These are phyloP conservation scores for Spizellomyces punctatus DNA, from an alignment of 192 early-diverging fungal species.

Conservation along the genomic window DNA sequence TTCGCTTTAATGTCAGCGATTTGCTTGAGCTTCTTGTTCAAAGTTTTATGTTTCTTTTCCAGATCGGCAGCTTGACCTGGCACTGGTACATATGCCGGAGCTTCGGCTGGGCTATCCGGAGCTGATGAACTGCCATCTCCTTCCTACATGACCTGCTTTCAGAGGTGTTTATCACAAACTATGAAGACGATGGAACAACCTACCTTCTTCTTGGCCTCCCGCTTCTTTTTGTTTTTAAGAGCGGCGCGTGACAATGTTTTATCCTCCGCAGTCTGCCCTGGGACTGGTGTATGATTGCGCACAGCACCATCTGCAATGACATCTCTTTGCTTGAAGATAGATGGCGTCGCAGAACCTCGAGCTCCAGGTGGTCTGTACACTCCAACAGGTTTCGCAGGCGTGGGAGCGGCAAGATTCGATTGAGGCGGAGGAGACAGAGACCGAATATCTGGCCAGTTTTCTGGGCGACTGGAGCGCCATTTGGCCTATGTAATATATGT, in stretches of 20 bases:
- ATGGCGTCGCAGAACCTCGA: conserved; percentile 44
- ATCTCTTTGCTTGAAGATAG: no score
- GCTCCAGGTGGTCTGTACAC: conserved; percentile 56
- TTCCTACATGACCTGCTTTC: no score
- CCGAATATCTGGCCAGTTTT: conserved; percentile 74
- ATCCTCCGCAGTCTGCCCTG: conserved; percentile 4
- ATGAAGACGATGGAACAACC: conserved; percentile 28
- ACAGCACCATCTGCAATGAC: no score
- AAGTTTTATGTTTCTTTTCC: conserved; percentile 84
- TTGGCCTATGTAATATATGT: conserved; percentile 2
- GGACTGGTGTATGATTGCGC: no score
- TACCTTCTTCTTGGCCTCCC: conserved; percentile 62
- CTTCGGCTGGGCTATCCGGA: not conserved
- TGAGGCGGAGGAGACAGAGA: conserved; percentile 75
- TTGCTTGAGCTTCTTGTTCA: conserved; percentile 92
- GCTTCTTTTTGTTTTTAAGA: conserved; percentile 75
- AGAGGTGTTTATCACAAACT: no score
- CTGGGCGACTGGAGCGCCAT: conserved; percentile 41
- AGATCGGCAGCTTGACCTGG: conserved; percentile 41
- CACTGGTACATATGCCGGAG: conserved; percentile 19
- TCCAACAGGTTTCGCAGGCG: conserved; percentile 45
- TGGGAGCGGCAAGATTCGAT: conserved; percentile 34
- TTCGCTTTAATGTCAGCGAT: conserved; percentile 85
- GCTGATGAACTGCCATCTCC: no score
- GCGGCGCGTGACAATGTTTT: conserved; percentile 54